Evolutionary conservation across 345 rosid genomes (phyloP).

Genomic region (Camelina hispida): DNA sequence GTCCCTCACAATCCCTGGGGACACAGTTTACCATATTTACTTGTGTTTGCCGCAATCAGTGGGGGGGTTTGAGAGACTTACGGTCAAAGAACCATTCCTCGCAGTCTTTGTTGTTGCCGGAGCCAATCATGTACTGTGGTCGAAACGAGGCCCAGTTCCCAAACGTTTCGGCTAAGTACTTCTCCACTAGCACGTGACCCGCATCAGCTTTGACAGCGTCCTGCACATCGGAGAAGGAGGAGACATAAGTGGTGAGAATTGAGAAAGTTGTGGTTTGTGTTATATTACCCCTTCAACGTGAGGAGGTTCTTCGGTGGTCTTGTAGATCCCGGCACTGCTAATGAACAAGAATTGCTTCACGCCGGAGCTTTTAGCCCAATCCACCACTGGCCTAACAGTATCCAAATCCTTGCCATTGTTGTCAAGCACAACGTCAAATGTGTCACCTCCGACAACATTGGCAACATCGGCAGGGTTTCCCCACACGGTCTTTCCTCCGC

Average conservation of each 20-base stretch:
- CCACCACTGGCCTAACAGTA: slow-evolving; percentile 82
- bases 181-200: slow-evolving; percentile 88
- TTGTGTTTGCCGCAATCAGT: background rate
- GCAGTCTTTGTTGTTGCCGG: slow-evolving; percentile 97
- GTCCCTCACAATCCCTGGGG: slow-evolving; percentile 79
- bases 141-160: slow-evolving; percentile 77
- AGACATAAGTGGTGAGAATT: background rate
- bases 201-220: slow-evolving; percentile 84
- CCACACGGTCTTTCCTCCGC: slow-evolving; percentile 90
- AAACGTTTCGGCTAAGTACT: slow-evolving; percentile 68
- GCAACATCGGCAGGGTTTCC: slow-evolving; percentile 85
- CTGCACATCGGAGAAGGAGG: slow-evolving; percentile 48
- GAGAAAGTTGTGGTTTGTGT: background rate
- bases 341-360: slow-evolving; percentile 86
- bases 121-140: slow-evolving; percentile 96
- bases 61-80: slow-evolving; percentile 36
- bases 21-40: slow-evolving; percentile 2
- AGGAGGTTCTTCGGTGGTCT: slow-evolving; percentile 88
- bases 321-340: slow-evolving; percentile 96
- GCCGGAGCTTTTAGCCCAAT: slow-evolving; percentile 86
- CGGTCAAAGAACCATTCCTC: slow-evolving; percentile 99
- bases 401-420: slow-evolving; percentile 95
- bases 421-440: slow-evolving; percentile 87
- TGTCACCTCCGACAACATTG: slow-evolving; percentile 61
- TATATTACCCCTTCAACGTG: slow-evolving; percentile 83